Evolutionary conservation across 257 asterid species (phyloP), one percentile per base, ranked within the genome.

Genomic region (Verbascum thapsus): DNA sequence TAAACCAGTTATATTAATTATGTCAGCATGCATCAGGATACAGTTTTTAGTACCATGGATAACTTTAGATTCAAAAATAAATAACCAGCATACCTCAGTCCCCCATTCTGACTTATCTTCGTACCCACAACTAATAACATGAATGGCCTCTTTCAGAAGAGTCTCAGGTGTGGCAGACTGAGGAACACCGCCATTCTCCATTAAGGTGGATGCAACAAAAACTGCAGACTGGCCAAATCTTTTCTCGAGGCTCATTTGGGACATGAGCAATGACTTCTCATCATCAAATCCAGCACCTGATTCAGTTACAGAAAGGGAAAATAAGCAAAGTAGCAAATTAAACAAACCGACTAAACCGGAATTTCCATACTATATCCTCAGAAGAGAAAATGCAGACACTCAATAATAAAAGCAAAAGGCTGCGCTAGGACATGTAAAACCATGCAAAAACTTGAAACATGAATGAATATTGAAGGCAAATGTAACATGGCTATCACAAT

Each of bases 81-180:
- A 10, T 26, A 18, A 35, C 57, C 38, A 63, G 19, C 63, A 42
- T 67, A 84, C 86, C 86, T 84, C 91, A 42, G 54, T 53, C 62
- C 91, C 91, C 91, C 91, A 84, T 50, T 84, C 91, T 40, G 88
- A n/a, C 69, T 84, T 84, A 61, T 84, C 91, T 63, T 84, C 91
- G 26, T 79, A 84, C 8, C 91, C 91, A 79, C 91, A 84, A 73
- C 91, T 84, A 61, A 84, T 84, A 32, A 84, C 91, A 68, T 84
- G 88, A 75, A 81, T 84, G 63, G 91, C 88, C 70, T 84, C 91
- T 77, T 84, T 84, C 42, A 81, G 77, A 66, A 81, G 91, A 44
- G 78, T 81, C 69, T 81, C 88, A 6, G 88, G 88, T 2, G 79
- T 79, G 35, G 91, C 86, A 49, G 91, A 81, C 64, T 81, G 80